Base-by-base conservation (phyloP, 306 rosid species). In the Quercus glauca region DNA sequence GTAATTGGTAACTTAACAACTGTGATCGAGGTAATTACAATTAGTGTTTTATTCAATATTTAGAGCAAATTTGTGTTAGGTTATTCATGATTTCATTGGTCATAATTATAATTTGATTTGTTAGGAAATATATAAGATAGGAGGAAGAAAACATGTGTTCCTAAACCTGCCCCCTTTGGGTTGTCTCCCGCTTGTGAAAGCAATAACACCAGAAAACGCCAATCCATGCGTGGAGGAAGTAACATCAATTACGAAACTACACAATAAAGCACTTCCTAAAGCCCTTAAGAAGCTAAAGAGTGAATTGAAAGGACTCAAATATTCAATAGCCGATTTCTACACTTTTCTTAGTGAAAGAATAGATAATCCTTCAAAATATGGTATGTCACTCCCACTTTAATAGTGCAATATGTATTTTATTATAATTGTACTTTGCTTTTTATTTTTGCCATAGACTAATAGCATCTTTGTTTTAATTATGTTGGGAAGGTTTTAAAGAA, bases 401-500 rank as follows among this genome's bases (percentile, higher is more conserved):
- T 49, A 49, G 14, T 49, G 1, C 14, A 12, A 3, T 10, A 49
- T 2, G 53, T 49, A 49, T 49, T 2, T 49, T 10, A 0, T 49
- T 3, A 2, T 49, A 1, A 13, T 49, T 49, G 5, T 49, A 49
- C 53, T 49, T 49, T 49, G 5, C 15, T 10, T 49, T 49, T 49
- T 49, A 49, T 49, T 10, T 49, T 49, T 49, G 15, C 4, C 53
- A 49, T 49, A 0, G 53, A 49, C 1, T 49, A 49, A 49, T 49
- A 49, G 17, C 53, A 12, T 49, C 53, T 10, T 17, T 3, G 12
- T 14, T 35, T 60, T 23, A 14, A 0, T 18, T 60, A 17, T 63
- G 12, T 3, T 60, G 29, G 35, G 29, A 23, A 86, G 88, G 87
- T 1, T 78, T 90, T 61, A 87, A 82, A 74, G 90, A 83, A 58